Evolutionary conservation across 225 moss, liverwort and hornwort species (phyloP).

Genomic region (Thuidium tamariscinum): DNA sequence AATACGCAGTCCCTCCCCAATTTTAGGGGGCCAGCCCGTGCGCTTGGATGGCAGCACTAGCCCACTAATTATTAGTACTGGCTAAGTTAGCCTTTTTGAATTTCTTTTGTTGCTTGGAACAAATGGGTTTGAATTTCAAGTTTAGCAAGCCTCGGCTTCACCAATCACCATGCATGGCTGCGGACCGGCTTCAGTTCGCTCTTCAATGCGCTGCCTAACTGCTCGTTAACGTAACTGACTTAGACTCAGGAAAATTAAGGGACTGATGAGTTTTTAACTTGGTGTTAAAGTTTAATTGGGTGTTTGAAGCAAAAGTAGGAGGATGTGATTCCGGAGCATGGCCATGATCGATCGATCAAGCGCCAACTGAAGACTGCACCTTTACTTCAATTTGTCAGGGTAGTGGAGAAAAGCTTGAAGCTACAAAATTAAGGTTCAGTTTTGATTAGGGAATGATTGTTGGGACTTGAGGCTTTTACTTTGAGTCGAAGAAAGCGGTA

Average conservation of each 20-base stretch:
- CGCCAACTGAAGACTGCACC: neutral
- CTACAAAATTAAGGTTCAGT: no score
- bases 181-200: neutral
- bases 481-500: neutral
- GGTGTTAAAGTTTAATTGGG: no score
- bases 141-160: neutral
- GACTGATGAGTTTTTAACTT: neutral
- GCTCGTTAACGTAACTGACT: neutral
- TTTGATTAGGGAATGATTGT: neutral
- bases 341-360: neutral
- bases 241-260: neutral
- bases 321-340: neutral
- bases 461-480: no score
- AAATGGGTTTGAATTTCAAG: neutral
- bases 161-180: neutral
- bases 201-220: neutral
- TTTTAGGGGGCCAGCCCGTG: constrained; percentile 1
- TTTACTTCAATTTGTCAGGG: neutral
- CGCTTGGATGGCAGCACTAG: neutral
- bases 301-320: neutral
- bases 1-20: neutral
- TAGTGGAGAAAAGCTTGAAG: neutral
- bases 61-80: neutral
- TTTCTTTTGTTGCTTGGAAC: no score
- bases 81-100: neutral